phyloP scores from a whole-genome alignment of 306 rosid genomes.

The Carpinus viminea region DNA sequence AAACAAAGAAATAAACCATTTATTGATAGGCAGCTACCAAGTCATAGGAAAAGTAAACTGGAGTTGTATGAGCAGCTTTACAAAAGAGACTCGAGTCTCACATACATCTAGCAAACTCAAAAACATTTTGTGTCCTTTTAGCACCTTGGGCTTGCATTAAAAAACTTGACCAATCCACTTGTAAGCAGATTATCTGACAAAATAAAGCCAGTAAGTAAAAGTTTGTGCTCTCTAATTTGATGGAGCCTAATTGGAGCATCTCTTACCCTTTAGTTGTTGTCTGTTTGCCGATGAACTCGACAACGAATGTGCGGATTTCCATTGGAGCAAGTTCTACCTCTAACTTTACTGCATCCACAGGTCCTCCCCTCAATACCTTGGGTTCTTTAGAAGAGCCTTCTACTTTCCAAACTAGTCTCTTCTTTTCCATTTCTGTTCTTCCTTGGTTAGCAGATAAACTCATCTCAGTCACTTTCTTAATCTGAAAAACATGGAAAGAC shows the following conservation, averaged over 20 bases:
- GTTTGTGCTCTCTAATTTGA: not conserved
- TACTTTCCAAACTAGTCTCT: constrained; percentile 79
- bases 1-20: not conserved
- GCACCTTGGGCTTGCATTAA: not conserved
- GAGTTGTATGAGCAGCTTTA: not conserved
- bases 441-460: constrained; percentile 85
- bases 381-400: constrained; percentile 44
- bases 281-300: constrained; percentile 31
- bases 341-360: constrained; percentile 63
- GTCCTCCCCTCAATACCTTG: constrained; percentile 66
- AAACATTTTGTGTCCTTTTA: not conserved
- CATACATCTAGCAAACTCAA: not conserved
- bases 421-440: constrained; percentile 80
- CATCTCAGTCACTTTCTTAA: constrained; percentile 50
- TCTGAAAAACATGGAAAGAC: constrained; percentile 37
- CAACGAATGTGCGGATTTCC: constrained; percentile 82
- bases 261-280: not conserved
- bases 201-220: not conserved
- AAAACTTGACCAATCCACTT: not conserved
- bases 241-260: not conserved
- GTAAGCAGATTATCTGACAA: not conserved
- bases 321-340: constrained; percentile 82
- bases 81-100: not conserved
- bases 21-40: not conserved
- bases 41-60: not conserved